Conservation (phyloP, 169 alveolate genomes). For the Theileria luwenshuni region DNA sequence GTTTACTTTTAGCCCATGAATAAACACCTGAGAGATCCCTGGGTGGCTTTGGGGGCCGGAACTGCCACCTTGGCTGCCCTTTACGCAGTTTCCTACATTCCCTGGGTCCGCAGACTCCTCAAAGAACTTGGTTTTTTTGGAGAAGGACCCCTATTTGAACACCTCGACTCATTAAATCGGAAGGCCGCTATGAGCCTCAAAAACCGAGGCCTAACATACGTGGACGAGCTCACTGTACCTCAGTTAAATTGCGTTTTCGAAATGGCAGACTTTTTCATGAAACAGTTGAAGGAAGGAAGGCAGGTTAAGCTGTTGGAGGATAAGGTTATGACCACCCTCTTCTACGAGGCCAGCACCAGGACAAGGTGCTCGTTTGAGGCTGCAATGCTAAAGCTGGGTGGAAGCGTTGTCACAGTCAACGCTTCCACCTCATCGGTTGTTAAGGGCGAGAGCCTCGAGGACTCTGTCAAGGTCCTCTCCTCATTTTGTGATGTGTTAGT, state of each 20-base stretch:
- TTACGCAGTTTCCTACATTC: conserved; percentile 29
- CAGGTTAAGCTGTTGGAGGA: conserved; percentile 31
- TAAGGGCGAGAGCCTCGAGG: conserved; percentile 84
- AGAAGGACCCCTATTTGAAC: conserved; percentile 29
- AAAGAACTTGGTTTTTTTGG: conserved; percentile 35
- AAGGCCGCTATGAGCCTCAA: conserved; percentile 46
- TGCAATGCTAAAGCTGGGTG: conserved; percentile 81
- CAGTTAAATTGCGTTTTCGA: conserved; percentile 56
- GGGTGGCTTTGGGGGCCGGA: conserved; percentile 47
- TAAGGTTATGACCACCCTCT: conserved; percentile 61
- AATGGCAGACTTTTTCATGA: conserved; percentile 49
- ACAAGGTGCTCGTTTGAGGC: conserved; percentile 86
- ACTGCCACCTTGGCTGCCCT: conserved; percentile 36
- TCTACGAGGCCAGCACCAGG: conserved; percentile 83
- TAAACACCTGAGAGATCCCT: conserved; percentile 5
- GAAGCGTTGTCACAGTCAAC: conserved; percentile 69
- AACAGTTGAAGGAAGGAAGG: conserved; percentile 28
- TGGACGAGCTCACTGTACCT: conserved; percentile 50
- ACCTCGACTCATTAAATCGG: conserved; percentile 37
- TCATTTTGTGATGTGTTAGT: conserved; percentile 78
- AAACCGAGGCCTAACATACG: conserved; percentile 16
- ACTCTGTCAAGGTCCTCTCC: conserved; percentile 73
- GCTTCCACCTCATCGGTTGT: conserved; percentile 70
- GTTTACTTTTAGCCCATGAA: too few relatives aligned
- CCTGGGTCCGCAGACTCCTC: conserved; percentile 24